These are phyloP conservation scores for Microdochium nivale DNA, from an alignment of 2,329 filamentous ascomycete species.

Conservation along the genomic window DNA sequence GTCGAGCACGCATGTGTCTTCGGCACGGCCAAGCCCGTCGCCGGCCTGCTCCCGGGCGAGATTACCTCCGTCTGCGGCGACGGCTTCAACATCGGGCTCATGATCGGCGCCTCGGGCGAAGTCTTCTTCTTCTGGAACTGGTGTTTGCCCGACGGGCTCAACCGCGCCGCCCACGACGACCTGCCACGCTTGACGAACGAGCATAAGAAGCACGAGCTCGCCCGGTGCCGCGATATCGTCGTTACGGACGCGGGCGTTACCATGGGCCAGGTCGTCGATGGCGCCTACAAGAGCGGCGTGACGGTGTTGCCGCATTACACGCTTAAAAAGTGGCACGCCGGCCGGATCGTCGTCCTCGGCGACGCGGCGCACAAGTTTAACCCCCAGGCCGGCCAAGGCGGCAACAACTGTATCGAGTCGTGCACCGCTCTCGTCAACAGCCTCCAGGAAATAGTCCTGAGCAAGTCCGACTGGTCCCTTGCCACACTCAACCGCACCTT, in stretches of 20 bases:
- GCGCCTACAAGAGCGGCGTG: conserved; percentile 15
- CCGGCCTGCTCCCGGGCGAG: neutral
- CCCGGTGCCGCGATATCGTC: too few relatives aligned
- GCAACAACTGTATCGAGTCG: conserved; percentile 23
- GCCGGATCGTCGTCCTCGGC: conserved; percentile 23
- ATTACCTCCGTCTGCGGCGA: neutral
- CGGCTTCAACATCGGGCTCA: neutral
- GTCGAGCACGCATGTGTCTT: too few relatives aligned
- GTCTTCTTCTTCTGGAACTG: neutral
- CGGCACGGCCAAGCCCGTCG: too few relatives aligned
- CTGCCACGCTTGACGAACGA: neutral
- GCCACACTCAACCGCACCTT: too few relatives aligned
- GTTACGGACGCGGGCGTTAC: neutral
- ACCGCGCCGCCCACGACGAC: neutral
- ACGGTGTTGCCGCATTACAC: conserved; percentile 16
- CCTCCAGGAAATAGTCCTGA: conserved; percentile 5
- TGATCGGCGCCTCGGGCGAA: neutral
- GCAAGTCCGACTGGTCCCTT: too few relatives aligned
- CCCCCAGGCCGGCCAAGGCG: conserved; percentile 23
- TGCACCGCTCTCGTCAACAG: conserved; percentile 17
- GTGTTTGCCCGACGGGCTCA: neutral
- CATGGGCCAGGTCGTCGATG: conserved; percentile 13
- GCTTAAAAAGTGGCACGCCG: conserved; percentile 16
- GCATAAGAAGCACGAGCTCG: neutral
- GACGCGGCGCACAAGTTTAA: conserved; percentile 28